Percentiles rank a stretch among this genome's conserved stretches.
Conservation (phyloP, 2,329 filamentous ascomycete species). For the Cytospora mali region DNA sequence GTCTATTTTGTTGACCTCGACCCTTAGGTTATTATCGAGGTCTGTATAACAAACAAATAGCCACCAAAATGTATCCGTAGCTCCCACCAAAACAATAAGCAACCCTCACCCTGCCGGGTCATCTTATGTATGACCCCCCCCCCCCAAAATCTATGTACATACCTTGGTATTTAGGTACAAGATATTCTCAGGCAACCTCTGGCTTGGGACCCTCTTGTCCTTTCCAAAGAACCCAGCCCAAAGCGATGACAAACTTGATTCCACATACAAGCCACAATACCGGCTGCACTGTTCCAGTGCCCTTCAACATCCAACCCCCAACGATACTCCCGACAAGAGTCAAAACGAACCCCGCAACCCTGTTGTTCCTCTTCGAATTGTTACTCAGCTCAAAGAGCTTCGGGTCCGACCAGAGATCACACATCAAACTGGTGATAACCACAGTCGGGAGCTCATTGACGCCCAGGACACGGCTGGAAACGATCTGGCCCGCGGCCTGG, state of each 20-base stretch:
- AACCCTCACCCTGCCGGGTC: too few relatives aligned
- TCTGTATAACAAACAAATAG: too few relatives aligned
- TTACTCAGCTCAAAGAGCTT: conserved; percentile 45
- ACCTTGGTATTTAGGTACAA: not conserved
- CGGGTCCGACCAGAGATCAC: conserved; percentile 55
- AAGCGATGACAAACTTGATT: conserved; percentile 46
- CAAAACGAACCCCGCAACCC: conserved; percentile 47
- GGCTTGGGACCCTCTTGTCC: not conserved
- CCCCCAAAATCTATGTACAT: too few relatives aligned
- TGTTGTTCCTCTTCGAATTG: conserved; percentile 54
- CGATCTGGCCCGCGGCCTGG: conserved; percentile 57
- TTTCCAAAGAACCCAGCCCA: conserved; percentile 41
- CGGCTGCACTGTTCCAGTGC: conserved; percentile 42
- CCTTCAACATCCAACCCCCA: conserved; percentile 52
- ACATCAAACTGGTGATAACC: conserved; percentile 58
- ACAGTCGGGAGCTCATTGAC: conserved; percentile 58
- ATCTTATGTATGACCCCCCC: too few relatives aligned
- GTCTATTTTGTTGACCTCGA: too few relatives aligned
- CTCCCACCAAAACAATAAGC: too few relatives aligned
- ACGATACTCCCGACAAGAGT: conserved; percentile 51
- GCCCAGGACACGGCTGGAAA: conserved; percentile 50
- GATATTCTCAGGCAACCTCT: not conserved
- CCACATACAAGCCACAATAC: conserved; percentile 50
- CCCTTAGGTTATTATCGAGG: too few relatives aligned
- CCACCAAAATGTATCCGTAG: too few relatives aligned